A percentile compares a stretch with the other conserved stretches of the same genome.
Evolutionary conservation across 768 basidiomycete genomes (phyloP).

Genomic region (Collybia mongolica): DNA sequence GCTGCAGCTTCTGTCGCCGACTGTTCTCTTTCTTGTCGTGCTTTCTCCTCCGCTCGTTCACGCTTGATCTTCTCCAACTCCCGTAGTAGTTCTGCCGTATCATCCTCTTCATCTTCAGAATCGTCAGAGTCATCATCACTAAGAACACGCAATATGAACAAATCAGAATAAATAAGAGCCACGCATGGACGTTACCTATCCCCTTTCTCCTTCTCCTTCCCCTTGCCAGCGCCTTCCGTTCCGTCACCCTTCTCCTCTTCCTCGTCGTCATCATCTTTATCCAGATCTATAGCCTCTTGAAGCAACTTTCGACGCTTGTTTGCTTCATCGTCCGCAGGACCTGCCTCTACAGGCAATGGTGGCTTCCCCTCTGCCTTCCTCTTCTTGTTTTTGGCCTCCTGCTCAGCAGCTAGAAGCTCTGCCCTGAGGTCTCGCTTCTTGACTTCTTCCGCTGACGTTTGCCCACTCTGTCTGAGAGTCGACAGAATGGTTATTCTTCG

Average conservation of each 20-base stretch:
- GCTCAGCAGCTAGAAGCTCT: constrained; percentile 83
- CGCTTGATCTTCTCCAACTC: constrained; percentile 99
- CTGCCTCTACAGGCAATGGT: constrained; percentile 43
- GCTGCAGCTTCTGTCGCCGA: constrained; percentile 55
- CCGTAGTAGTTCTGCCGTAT: constrained; percentile 89
- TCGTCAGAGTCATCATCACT: constrained; percentile 49
- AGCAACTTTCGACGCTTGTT: constrained; percentile 86
- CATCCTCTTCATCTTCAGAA: constrained; percentile 73
- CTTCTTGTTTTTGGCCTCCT: constrained; percentile 87
- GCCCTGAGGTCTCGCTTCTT: constrained; percentile 75
- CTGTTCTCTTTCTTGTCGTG: constrained; percentile 74
- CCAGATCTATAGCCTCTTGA: constrained; percentile 83
- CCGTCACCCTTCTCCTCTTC: constrained; percentile 42
- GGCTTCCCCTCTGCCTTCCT: constrained; percentile 83
- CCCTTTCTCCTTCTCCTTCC: constrained; percentile 32
- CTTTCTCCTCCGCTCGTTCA: constrained; percentile 93
- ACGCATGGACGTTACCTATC: constrained; percentile 43
- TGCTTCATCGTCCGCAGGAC: constrained; percentile 51
- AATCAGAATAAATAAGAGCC: background rate
- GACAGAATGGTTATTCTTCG: constrained; percentile 2
- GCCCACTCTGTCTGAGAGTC: constrained; percentile 74
- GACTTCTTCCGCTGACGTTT: constrained; percentile 79
- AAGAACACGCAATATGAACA: background rate
- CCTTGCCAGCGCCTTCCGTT: constrained; percentile 27
- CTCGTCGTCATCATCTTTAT: constrained; percentile 87